phyloP scores from a whole-genome alignment of 176 grass and related monocot genomes.

The Olyra latifolia region DNA sequence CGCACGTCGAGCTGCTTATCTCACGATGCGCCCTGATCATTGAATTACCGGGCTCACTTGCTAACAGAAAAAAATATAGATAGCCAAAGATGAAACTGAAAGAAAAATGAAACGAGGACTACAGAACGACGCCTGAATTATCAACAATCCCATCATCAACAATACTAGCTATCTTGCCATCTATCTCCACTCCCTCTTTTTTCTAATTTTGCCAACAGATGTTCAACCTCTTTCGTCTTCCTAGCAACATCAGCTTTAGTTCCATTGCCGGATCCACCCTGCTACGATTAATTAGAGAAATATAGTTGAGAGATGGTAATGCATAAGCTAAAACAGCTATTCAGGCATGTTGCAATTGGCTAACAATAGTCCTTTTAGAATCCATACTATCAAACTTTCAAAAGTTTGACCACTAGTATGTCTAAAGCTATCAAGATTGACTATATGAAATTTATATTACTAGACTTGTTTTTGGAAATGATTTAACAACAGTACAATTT shows the following conservation, averaged over 20 bases:
- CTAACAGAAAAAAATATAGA: too few species aligned
- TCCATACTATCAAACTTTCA: not conserved
- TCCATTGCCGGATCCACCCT: slow-evolving; percentile 16
- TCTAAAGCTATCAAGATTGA: not conserved
- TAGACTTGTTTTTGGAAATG: not conserved
- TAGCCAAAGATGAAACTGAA: too few species aligned
- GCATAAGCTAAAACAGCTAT: not conserved
- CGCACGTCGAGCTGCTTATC: too few species aligned
- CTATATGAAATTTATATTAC: not conserved
- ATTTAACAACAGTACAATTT: not conserved
- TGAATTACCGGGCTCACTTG: too few species aligned
- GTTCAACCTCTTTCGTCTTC: not conserved
- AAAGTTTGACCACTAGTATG: not conserved
- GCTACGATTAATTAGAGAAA: slow-evolving; percentile 25
- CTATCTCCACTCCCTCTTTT: slow-evolving; percentile 23
- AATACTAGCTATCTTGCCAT: not conserved
- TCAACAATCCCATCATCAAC: slow-evolving; percentile 5
- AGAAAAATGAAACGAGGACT: too few species aligned
- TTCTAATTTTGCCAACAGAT: slow-evolving; percentile 3
- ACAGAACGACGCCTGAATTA: too few species aligned
- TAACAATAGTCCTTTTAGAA: not conserved
- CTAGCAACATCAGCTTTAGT: not conserved
- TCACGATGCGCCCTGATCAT: not conserved
- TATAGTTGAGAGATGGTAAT: not conserved
- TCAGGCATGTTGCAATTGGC: not conserved